Conservation (phyloP, 352 stramenopile genomes). For the Pythium folliculosum region DNA sequence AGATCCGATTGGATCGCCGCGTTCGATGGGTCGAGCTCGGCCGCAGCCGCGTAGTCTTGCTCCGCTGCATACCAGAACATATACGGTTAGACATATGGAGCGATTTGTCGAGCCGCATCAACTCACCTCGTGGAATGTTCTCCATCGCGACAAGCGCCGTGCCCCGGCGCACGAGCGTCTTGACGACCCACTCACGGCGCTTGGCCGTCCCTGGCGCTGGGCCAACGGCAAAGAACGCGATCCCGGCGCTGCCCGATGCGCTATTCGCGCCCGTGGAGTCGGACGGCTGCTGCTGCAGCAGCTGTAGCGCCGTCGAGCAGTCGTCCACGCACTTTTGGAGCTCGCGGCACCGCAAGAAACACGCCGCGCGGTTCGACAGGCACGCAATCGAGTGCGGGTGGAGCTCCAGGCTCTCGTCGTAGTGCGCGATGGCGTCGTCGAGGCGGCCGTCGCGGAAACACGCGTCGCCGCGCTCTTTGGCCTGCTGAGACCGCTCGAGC, state of each 20-base stretch:
- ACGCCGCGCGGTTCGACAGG: slow-evolving; percentile 76
- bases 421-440: slow-evolving; percentile 45
- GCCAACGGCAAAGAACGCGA: slow-evolving; percentile 62
- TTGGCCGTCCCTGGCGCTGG: slow-evolving; percentile 54
- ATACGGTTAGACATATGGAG: too few relatives aligned
- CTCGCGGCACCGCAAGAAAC: slow-evolving; percentile 57
- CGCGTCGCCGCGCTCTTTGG: slow-evolving; percentile 53
- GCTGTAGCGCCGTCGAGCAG: slow-evolving; percentile 51
- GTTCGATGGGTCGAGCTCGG: slow-evolving; percentile 66
- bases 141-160: slow-evolving; percentile 45
- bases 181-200: slow-evolving; percentile 74
- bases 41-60: slow-evolving; percentile 50
- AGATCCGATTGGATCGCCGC: slow-evolving; percentile 52
- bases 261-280: background rate
- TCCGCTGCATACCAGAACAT: slow-evolving; percentile 38
- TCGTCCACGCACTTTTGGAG: slow-evolving; percentile 56
- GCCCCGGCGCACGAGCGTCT: slow-evolving; percentile 69
- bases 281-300: slow-evolving; percentile 49
- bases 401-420: slow-evolving; percentile 58
- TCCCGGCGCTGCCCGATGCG: slow-evolving; percentile 11
- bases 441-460: slow-evolving; percentile 47
- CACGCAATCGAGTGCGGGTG: slow-evolving; percentile 68
- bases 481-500: slow-evolving; percentile 54
- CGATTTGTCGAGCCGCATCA: too few relatives aligned
- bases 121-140: slow-evolving; percentile 44